These are phyloP conservation scores for Ceratobasidium sp. DNA, from an alignment of 1,284 basidiomycete species.

Conservation along the genomic window DNA sequence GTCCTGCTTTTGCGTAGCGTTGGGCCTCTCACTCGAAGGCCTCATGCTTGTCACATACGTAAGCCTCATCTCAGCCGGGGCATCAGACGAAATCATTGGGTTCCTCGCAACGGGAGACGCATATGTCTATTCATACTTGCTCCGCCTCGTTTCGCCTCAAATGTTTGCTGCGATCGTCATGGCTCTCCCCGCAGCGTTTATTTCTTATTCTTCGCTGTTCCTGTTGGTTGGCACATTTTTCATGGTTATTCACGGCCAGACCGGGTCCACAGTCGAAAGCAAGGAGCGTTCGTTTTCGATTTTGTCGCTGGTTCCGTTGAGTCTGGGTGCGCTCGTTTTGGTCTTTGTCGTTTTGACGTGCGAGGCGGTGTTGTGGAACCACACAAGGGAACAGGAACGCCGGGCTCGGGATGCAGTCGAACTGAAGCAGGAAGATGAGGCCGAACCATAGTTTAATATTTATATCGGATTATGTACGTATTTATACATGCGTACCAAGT, in stretches of 20 bases:
- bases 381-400: background rate
- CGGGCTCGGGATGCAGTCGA: too few species aligned
- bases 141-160: background rate
- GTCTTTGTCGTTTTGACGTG: background rate
- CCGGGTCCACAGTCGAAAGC: background rate
- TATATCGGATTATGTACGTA: too few species aligned
- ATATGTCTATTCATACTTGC: background rate
- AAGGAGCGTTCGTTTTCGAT: background rate
- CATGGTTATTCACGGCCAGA: background rate
- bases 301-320: background rate
- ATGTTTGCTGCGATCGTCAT: background rate
- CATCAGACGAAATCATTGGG: slow-evolving; percentile 7
- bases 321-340: background rate
- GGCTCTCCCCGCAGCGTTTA: slow-evolving; percentile 1
- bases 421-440: too few species aligned
- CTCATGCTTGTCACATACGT: slow-evolving; percentile 11
- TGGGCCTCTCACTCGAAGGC: slow-evolving; percentile 13
- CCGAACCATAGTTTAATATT: too few species aligned
- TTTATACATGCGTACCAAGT: too few species aligned
- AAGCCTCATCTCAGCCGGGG: background rate
- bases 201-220: slow-evolving; percentile 1
- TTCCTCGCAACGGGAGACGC: background rate
- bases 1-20: slow-evolving; percentile 8
- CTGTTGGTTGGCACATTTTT: background rate
- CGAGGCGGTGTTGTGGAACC: background rate